phyloP scores from a whole-genome alignment of 768 basidiomycete genomes.

The Hygrocybe coccinea region DNA sequence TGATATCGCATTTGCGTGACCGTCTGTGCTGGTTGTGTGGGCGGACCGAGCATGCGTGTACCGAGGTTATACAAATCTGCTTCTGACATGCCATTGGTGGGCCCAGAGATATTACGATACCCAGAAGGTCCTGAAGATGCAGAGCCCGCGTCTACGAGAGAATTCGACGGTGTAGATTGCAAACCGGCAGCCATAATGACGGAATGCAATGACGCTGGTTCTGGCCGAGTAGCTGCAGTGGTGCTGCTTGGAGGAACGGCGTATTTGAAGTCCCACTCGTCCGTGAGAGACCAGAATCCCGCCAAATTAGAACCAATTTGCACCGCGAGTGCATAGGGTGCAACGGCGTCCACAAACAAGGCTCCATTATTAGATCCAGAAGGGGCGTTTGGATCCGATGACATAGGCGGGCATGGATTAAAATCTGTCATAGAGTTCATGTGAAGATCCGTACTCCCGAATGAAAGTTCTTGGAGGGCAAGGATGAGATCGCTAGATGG shows the following conservation, averaged over 20 bases:
- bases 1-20: conserved; percentile 60
- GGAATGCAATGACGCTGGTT: conserved; percentile 32
- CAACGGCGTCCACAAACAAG: conserved; percentile 49
- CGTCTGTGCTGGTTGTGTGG: conserved; percentile 21
- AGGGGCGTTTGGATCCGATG: not conserved
- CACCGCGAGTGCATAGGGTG: conserved; percentile 65
- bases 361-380: conserved; percentile 10
- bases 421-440: conserved; percentile 41
- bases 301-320: conserved; percentile 64
- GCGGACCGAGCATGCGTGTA: conserved; percentile 22
- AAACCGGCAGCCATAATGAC: conserved; percentile 44
- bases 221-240: conserved; percentile 12
- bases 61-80: conserved; percentile 21
- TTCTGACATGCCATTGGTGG: conserved; percentile 16
- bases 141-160: conserved; percentile 1
- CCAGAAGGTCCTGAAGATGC: conserved; percentile 5
- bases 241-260: conserved; percentile 26
- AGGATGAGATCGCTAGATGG: conserved; percentile 50
- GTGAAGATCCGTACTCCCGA: conserved; percentile 41
- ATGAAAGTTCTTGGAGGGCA: conserved; percentile 42
- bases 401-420: conserved; percentile 42
- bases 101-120: conserved; percentile 12
- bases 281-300: conserved; percentile 65
- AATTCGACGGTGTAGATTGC: conserved; percentile 31
- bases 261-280: conserved; percentile 64